These are phyloP conservation scores for Deinandra increscens DNA, from an alignment of 129 eudicot species.

Conservation along the genomic window DNA sequence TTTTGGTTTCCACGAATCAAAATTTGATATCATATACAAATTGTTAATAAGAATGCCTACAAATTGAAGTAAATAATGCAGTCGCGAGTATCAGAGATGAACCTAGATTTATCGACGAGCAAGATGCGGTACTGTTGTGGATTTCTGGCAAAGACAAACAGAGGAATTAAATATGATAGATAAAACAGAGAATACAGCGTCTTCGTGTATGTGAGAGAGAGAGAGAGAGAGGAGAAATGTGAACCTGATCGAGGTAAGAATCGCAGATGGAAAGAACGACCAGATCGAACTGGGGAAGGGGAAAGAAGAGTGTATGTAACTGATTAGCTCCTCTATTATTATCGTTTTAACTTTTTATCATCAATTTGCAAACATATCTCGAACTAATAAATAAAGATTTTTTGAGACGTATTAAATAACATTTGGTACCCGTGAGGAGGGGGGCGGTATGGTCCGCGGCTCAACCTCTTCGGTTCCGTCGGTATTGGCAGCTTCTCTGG, in stretches of 20 bases:
- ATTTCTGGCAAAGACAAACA: slow-evolving; percentile 9
- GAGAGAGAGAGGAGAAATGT: slow-evolving; percentile 5
- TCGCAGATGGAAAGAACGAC: slow-evolving; percentile 6
- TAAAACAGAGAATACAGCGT: background rate
- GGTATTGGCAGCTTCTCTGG: too few species aligned
- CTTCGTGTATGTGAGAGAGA: background rate
- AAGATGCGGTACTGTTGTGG: slow-evolving; percentile 3
- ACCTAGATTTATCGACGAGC: slow-evolving; percentile 11
- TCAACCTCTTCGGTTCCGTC: too few species aligned
- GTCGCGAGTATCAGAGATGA: background rate
- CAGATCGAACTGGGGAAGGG: slow-evolving; percentile 13
- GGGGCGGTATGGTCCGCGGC: too few species aligned
- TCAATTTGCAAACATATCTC: too few species aligned
- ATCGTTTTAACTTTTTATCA: too few species aligned
- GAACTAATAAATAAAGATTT: too few species aligned
- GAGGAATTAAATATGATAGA: background rate
- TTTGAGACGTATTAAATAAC: too few species aligned
- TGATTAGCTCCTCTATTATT: too few species aligned
- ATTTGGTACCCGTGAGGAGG: too few species aligned
- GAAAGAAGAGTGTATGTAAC: background rate
- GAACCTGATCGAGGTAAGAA: slow-evolving; percentile 5
- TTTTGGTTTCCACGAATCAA: background rate
- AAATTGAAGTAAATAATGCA: background rate
- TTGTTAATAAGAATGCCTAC: background rate
- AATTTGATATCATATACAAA: background rate